phyloP scores from a whole-genome alignment of 148 eudicot genomes.

The Rhododendron kiyosumense region DNA sequence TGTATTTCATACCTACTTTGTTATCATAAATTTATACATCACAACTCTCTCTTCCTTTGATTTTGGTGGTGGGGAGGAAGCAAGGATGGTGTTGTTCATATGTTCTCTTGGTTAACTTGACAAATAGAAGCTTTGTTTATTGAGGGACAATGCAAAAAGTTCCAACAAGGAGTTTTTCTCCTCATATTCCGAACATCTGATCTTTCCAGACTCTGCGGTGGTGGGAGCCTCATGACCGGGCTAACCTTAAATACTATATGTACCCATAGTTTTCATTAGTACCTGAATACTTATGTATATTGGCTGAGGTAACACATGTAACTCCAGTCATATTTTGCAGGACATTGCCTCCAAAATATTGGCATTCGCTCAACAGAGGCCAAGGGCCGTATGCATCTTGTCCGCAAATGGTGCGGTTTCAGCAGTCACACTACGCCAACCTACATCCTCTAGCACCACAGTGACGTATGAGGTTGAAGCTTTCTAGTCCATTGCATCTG shows the following conservation, averaged over 20 bases:
- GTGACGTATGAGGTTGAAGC: constrained; percentile 65
- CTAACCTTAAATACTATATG: neutral
- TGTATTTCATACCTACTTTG: neutral
- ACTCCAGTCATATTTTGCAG: constrained; percentile 29
- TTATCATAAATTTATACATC: neutral
- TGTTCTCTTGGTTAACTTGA: neutral
- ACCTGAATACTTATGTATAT: neutral
- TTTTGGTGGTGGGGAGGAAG: neutral
- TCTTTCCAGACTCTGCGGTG: neutral
- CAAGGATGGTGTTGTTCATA: neutral
- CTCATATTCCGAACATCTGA: neutral
- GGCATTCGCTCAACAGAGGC: constrained; percentile 78
- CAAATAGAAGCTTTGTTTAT: neutral
- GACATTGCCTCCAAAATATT: constrained; percentile 74
- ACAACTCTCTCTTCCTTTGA: neutral
- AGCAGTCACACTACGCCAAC: constrained; percentile 63
- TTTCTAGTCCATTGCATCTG: neutral
- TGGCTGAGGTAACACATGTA: neutral
- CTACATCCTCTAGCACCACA: constrained; percentile 43
- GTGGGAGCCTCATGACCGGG: neutral
- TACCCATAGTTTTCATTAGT: neutral
- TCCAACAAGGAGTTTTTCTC: neutral
- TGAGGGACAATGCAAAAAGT: neutral
- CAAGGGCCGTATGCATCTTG: constrained; percentile 78
- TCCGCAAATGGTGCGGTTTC: constrained; percentile 86